These are phyloP conservation scores for Geranium rotundifolium DNA, from an alignment of 345 rosid species.

Conservation along the genomic window DNA sequence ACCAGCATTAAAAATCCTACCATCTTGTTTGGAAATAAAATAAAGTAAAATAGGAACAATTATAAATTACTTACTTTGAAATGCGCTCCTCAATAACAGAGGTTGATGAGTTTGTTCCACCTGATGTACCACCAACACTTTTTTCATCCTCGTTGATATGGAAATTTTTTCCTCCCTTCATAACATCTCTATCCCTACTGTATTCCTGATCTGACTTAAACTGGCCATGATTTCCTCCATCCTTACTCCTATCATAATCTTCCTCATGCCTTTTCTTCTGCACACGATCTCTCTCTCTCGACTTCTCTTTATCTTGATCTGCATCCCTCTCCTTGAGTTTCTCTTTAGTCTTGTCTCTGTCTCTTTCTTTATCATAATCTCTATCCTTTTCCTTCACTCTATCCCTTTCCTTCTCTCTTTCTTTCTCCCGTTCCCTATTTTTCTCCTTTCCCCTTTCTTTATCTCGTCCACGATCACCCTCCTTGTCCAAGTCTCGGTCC, in stretches of 20 bases:
- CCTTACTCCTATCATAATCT: conserved; percentile 21
- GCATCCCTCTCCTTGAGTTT: conserved; percentile 18
- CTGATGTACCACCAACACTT: conserved; percentile 23
- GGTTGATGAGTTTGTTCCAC: conserved; percentile 24
- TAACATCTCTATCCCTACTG: conserved; percentile 19
- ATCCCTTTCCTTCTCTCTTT: conserved; percentile 27
- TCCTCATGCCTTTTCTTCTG: conserved; percentile 25
- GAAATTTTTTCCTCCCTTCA: too few species aligned
- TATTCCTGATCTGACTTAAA: conserved; percentile 25
- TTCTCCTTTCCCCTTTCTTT: conserved; percentile 9
- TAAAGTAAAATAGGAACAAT: background rate
- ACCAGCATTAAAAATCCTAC: background rate
- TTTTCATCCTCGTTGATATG: conserved; percentile 12
- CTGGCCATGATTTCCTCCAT: conserved; percentile 6
- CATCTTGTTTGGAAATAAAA: background rate
- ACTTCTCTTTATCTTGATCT: conserved; percentile 27
- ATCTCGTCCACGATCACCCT: conserved; percentile 11
- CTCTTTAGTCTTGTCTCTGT: conserved; percentile 21
- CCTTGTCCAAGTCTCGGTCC: conserved; percentile 17
- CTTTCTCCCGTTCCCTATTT: conserved; percentile 25
- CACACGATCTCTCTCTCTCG: conserved; percentile 26
- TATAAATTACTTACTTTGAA: conserved; percentile 39
- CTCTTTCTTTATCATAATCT: conserved; percentile 24
- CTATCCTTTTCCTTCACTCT: conserved; percentile 29
- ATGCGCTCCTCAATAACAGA: conserved; percentile 51